Conservation (phyloP, 345 rosid genomes). For the Salix brachista region DNA sequence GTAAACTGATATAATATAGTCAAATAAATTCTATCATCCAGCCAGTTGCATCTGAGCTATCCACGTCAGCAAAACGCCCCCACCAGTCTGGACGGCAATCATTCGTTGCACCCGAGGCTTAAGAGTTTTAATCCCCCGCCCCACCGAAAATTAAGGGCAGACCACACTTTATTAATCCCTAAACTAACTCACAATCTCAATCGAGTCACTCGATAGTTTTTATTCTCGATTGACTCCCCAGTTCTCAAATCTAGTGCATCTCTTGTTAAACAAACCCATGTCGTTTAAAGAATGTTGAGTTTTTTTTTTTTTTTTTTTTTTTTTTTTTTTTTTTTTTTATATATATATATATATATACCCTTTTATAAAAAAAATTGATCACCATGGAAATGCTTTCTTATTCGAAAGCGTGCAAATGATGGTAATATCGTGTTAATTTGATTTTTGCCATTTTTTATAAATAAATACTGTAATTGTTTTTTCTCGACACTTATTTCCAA, state of each 20-base stretch:
- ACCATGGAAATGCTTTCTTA: too few relatives aligned
- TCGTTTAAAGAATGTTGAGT: not conserved
- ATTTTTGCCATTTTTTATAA: too few relatives aligned
- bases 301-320: too few relatives aligned
- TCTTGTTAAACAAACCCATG: not conserved
- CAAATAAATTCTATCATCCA: not conserved
- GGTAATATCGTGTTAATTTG: too few relatives aligned
- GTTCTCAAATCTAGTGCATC: not conserved
- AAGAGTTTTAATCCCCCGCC: not conserved
- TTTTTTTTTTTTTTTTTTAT: too few relatives aligned
- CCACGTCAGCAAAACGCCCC: not conserved
- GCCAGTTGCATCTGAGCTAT: not conserved
- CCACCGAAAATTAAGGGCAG: not conserved
- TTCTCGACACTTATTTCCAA: too few relatives aligned
- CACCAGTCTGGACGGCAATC: slow-evolving; percentile 3
- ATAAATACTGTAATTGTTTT: too few relatives aligned
- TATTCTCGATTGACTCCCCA: not conserved
- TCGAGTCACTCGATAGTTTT: not conserved
- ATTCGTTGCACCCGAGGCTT: not conserved
- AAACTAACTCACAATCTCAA: not conserved
- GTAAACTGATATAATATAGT: not conserved
- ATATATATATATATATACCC: fast-evolving
- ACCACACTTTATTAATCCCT: not conserved
- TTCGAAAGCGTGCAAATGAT: too few relatives aligned
- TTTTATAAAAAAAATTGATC: too few relatives aligned